phyloP scores from a whole-genome alignment of 305 asterid genomes.

The Fraxinus platypoda region DNA sequence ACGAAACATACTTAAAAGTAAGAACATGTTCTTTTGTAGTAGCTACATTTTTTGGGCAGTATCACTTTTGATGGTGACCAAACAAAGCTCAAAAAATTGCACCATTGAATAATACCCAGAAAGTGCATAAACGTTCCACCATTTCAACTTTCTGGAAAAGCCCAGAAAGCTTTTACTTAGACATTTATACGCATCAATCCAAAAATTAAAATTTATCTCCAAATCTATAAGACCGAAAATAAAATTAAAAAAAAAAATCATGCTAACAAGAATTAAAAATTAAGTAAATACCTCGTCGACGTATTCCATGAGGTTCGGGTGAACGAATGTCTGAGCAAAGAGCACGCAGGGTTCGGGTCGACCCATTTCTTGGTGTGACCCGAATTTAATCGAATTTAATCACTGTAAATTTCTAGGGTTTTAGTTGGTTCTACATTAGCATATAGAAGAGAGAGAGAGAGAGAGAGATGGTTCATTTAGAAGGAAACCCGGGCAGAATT shows the following conservation, averaged over 20 bases:
- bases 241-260: background rate
- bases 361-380: constrained; percentile 47
- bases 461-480: background rate
- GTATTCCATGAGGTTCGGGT: constrained; percentile 65
- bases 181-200: background rate
- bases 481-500: background rate
- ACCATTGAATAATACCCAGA: background rate
- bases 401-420: background rate
- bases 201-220: background rate
- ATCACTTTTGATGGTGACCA: background rate
- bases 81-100: background rate
- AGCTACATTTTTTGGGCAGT: background rate
- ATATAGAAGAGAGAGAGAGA: background rate
- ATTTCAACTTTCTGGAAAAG: background rate
- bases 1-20: background rate
- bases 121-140: background rate
- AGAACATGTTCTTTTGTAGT: background rate
- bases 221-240: background rate
- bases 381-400: constrained; percentile 2
- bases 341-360: constrained; percentile 89
- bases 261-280: background rate
- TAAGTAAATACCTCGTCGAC: constrained; percentile 79
- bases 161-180: background rate
- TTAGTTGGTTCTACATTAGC: background rate
- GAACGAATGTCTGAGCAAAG: constrained; percentile 83